A percentile compares a stretch with the other conserved stretches of the same genome.
phyloP scores from a whole-genome alignment of 805 yeast genomes.

The Ogataea corticis region DNA sequence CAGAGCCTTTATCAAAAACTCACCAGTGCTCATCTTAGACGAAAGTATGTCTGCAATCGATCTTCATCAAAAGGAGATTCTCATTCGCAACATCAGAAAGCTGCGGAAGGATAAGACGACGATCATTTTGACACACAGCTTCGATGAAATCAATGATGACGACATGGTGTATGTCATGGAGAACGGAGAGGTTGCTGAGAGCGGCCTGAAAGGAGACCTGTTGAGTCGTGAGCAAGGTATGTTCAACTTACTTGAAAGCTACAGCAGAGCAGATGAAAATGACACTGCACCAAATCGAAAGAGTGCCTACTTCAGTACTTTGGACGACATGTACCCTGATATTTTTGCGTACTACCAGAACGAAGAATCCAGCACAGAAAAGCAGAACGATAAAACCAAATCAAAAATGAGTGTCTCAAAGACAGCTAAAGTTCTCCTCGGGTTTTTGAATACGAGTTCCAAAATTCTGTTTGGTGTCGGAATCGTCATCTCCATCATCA shows the following conservation, averaged over 20 bases:
- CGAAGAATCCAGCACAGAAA: too few relatives aligned
- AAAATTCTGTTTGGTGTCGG: constrained; percentile 47
- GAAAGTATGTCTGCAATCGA: constrained; percentile 88
- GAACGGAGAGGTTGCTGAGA: constrained; percentile 12
- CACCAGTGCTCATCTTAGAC: constrained; percentile 79
- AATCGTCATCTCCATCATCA: constrained; percentile 47
- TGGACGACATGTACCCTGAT: too few relatives aligned
- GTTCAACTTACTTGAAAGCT: constrained; percentile 5
- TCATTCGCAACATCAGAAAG: constrained; percentile 51
- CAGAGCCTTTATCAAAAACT: constrained; percentile 70
- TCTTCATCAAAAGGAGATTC: constrained; percentile 40
- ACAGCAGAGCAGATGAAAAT: background rate
- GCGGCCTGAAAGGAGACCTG: constrained; percentile 5
- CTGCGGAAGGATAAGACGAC: constrained; percentile 77
- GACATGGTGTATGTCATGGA: constrained; percentile 59
- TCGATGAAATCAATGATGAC: constrained; percentile 50
- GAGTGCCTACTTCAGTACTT: too few relatives aligned
- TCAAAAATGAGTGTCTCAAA: too few relatives aligned
- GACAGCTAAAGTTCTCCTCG: background rate
- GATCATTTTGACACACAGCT: constrained; percentile 78
- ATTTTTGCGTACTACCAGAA: too few relatives aligned
- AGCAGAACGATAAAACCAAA: too few relatives aligned
- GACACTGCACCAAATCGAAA: too few relatives aligned
- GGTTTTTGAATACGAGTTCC: background rate
- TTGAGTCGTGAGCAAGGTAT: background rate